Percentiles rank a stretch among this genome's conserved stretches.
Conservation (phyloP, 2,329 filamentous ascomycete genomes). For the Colletotrichum lentis region DNA sequence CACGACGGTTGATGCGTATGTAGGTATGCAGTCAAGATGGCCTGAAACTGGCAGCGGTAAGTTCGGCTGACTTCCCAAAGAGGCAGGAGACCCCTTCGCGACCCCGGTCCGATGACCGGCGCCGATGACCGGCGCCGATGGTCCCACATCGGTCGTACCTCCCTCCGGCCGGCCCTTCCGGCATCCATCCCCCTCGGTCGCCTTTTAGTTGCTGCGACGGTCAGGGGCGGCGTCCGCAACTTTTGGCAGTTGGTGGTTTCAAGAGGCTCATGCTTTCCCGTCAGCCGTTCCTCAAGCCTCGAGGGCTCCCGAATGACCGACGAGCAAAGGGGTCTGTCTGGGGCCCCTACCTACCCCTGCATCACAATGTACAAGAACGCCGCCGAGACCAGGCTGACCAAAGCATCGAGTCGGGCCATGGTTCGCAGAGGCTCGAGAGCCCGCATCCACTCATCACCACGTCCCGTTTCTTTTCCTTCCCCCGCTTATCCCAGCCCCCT, state of each 20-base stretch:
- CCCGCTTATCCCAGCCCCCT: background rate
- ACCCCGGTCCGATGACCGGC: background rate
- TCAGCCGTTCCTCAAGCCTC: background rate
- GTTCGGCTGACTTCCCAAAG: background rate
- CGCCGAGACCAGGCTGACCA: too few species aligned
- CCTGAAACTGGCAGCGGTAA: background rate
- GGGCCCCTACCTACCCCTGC: too few species aligned
- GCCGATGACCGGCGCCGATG: background rate
- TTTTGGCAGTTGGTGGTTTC: too few species aligned
- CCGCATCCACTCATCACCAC: background rate
- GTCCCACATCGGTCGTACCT: background rate
- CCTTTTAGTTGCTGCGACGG: background rate
- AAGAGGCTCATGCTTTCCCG: background rate
- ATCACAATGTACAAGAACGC: too few species aligned
- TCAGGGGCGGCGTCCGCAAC: background rate
- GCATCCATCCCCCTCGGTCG: background rate
- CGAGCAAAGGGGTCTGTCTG: too few species aligned
- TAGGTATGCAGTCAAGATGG: background rate
- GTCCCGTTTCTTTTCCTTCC: background rate
- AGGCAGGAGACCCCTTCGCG: slow-evolving; percentile 4
- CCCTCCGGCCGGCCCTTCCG: background rate
- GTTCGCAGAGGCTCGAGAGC: background rate
- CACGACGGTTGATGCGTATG: background rate
- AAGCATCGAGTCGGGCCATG: background rate
- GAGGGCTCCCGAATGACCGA: too few species aligned